Evolutionary conservation across 2,329 filamentous ascomycete species (phyloP).

Genomic region (Paracoccidioides brasiliensis): DNA sequence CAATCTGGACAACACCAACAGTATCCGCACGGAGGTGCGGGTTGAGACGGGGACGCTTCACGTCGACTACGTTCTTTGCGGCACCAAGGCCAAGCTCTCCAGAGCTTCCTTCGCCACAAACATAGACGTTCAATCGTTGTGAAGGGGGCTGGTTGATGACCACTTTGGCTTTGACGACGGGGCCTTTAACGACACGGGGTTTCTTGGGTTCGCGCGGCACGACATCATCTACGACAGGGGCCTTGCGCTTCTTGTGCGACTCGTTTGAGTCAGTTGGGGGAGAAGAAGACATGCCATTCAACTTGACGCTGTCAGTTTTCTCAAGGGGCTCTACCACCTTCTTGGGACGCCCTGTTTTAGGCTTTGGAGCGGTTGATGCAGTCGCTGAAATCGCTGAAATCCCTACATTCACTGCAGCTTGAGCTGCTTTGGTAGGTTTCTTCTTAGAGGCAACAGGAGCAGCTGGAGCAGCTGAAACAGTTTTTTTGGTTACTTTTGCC

Average conservation of each 20-base stretch:
- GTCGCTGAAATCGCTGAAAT: no score
- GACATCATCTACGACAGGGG: conserved; percentile 18
- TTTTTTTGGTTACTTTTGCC: conserved; percentile 15
- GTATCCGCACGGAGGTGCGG: conserved; percentile 42
- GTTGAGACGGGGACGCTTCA: conserved; percentile 62
- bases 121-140: conserved; percentile 53
- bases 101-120: conserved; percentile 67
- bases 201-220: conserved; percentile 20
- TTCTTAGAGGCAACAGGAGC: conserved; percentile 11
- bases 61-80: conserved; percentile 53
- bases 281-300: background rate
- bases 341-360: conserved; percentile 9
- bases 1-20: conserved; percentile 59
- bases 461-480: conserved; percentile 11
- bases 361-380: conserved; percentile 6
- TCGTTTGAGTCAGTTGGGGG: background rate
- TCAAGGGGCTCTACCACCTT: conserved; percentile 2
- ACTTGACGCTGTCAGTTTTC: background rate
- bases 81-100: conserved; percentile 70
- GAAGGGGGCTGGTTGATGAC: conserved; percentile 51
- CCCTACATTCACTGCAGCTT: background rate
- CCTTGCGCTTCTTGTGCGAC: conserved; percentile 22
- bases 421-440: conserved; percentile 5
- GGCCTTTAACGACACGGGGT: conserved; percentile 17
- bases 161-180: conserved; percentile 11